phyloP scores from a whole-genome alignment of 306 rosid species.

The Cucumis sativus region Cucumber_9930_V3 NC_026659.2:1385501-1386000 shows the following conservation, averaged over 20 bases:
- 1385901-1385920: background rate
- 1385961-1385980: background rate
- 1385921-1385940: background rate
- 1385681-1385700: background rate
- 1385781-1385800: background rate
- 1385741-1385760: background rate
- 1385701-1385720: background rate
- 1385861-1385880: background rate
- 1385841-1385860: background rate
- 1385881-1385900: background rate
- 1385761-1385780: background rate
- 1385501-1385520: conserved; percentile 4
- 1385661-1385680: background rate
- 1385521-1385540: conserved; percentile 13
- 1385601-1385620: conserved; percentile 1
- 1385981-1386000: background rate
- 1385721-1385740: background rate
- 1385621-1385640: conserved; percentile 10
- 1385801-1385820: background rate
- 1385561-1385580: conserved; percentile 9
- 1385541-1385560: conserved; percentile 3
- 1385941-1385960: background rate
- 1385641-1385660: background rate
- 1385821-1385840: background rate
- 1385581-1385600: background rate